Evolutionary conservation across 257 asterid species (phyloP), one percentile per base, ranked within the genome.

Genomic region (Ballota nigra): DNA sequence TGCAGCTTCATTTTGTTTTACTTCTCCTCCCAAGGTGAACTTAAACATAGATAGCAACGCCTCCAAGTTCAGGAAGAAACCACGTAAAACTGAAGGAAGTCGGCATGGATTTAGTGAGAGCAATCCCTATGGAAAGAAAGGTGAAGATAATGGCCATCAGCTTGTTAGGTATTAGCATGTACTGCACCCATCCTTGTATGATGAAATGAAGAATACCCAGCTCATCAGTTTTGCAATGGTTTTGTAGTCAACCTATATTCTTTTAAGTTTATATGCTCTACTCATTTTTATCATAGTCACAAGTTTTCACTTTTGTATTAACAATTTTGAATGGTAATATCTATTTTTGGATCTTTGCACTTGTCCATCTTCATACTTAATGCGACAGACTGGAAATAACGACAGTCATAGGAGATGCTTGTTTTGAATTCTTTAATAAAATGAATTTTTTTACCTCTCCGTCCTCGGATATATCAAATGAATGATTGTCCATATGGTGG

Each of bases 1-100:
- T 81, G 97, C 99, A 74, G 85, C 97, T 58, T 95, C 99, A 4
- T 95, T 95, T 82, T 89, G 98, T 63, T 86, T 92, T 64, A 67
- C 84, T 1, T 82, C 83, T 63, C 99, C 98, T 59, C 98, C 99
- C 8, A 84, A 80, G 68, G 91, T 89, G 31, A 83, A 82, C 82
- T 24, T 95, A 49, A 88, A 88, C 85, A 87, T 92, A 47, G 98
- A 89, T 72, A 95, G 98, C 71, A 95, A 69, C 5, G 89, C 92
- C 0, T 86, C 97, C 78, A 95, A 88, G 84, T 88, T 82, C 75
- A 72, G 96, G 83, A 88, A 86, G 83, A 90, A 86, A 43, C 40
- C 65, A 41, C 86, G 75, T 11, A 79, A 72, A 36, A 67, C 41
- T 8, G 87, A 78, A 43, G 86, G 94, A 53, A 76, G 85, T 23